Percentiles rank a stretch among this genome's conserved stretches.
These are phyloP conservation scores for Pseudocercospora fuligena DNA, from an alignment of 2,329 filamentous ascomycete species.

Conservation along the genomic window DNA sequence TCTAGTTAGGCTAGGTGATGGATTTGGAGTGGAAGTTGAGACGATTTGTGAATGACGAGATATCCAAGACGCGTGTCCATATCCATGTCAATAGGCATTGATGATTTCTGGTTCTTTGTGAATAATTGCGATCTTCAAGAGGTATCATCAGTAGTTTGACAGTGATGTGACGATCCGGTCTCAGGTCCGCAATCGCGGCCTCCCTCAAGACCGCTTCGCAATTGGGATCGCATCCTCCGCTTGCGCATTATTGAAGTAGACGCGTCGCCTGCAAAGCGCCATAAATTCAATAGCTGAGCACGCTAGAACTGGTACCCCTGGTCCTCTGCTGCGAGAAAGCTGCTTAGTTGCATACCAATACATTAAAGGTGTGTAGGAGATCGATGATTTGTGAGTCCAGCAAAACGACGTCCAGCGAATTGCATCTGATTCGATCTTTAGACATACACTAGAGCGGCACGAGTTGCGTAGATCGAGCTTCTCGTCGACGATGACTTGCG, in stretches of 20 bases:
- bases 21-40: neutral
- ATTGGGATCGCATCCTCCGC: neutral
- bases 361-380: neutral
- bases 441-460: neutral
- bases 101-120: neutral
- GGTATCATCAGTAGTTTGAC: neutral
- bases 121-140: neutral
- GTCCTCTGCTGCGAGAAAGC: neutral
- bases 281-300: neutral
- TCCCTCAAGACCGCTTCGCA: too few species aligned
- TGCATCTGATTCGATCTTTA: neutral
- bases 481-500: slow-evolving; percentile 7
- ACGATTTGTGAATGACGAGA: neutral
- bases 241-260: neutral
- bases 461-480: slow-evolving; percentile 8
- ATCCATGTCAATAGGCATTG: neutral
- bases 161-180: neutral
- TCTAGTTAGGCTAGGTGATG: neutral
- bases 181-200: neutral
- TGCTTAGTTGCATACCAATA: slow-evolving; percentile 3
- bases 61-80: neutral
- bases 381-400: neutral
- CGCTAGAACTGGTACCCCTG: neutral
- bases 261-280: neutral
- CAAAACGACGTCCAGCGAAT: slow-evolving; percentile 2